Base-by-base conservation (phyloP, 164 flowering plant genomes). In the Magnolia officinalis region DNA sequence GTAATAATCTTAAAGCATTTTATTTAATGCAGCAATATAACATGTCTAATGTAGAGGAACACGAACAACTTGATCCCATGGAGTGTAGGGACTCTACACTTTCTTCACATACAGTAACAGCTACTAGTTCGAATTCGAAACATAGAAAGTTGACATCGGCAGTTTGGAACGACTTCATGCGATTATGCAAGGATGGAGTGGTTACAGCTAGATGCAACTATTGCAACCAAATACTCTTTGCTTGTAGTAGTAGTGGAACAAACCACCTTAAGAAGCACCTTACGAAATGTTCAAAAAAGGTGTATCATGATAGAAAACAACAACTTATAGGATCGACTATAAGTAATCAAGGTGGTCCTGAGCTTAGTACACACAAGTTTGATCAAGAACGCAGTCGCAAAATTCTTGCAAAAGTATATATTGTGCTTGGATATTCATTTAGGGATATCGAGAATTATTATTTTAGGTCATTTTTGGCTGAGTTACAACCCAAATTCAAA, bases 231-330 rank as follows among this genome's bases (percentile, higher is more conserved):
- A 23, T 23, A 23, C 24, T 23, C 24, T 23, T 1, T 23, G 24
- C 24, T 31, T 31, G 94, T 61, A 91, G 94, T 82, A 91, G 89
- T 23, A 91, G 95, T 80, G 96, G 97, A 55, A 94, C 97, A 1
- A 88, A 92, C 55, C 96, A 94, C 87, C 81, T 94, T 78, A 88
- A 92, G 77, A 92, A 90, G 81, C 98, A 94, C 84, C 90, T 84
- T 74, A 82, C 86, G 74, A 81, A 87, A 24, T 88, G 87, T 74
- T 81, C 68, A 78, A 31, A 31, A 31, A 31, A 31, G 37, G 37
- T 31, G 1, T 93, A 90, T 75, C 85, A 86, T n/a, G 80, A 90
- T 74, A 92, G 87, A 55, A 74, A 23, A 75, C 83, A 90, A 69
- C 90, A 89, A 67, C 77, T 89, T 6, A 87, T 84, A 23, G 88